These are phyloP conservation scores for Yarrowia osloensis DNA, from an alignment of 805 yeast genomes.

Conservation along the genomic window DNA sequence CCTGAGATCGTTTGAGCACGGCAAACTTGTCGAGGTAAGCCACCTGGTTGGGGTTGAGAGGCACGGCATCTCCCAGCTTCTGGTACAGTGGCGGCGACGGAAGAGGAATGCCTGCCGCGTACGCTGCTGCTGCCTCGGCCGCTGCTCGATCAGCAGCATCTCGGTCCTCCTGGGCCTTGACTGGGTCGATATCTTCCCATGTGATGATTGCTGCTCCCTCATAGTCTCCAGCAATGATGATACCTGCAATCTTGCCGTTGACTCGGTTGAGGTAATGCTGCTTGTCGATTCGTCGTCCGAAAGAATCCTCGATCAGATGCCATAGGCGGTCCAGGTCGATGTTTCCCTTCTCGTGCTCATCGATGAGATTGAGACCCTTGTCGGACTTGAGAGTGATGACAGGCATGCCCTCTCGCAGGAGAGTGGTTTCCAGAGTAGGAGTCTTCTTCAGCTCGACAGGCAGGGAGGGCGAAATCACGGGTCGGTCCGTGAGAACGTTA, in stretches of 20 bases:
- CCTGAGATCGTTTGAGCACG: slow-evolving; percentile 78
- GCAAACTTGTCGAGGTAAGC: slow-evolving; percentile 95
- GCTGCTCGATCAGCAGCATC: slow-evolving; percentile 25
- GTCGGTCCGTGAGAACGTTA: slow-evolving; percentile 87
- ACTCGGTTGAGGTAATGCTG: slow-evolving; percentile 69
- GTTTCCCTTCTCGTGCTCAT: slow-evolving; percentile 44
- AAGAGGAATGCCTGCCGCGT: slow-evolving; percentile 15
- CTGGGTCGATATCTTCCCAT: slow-evolving; percentile 56
- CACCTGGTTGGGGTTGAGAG: slow-evolving; percentile 43
- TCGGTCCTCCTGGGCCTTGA: slow-evolving; percentile 37
- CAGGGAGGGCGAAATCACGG: slow-evolving; percentile 84
- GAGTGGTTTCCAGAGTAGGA: slow-evolving; percentile 71
- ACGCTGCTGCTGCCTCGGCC: slow-evolving; percentile 15
- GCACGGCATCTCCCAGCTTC: slow-evolving; percentile 29
- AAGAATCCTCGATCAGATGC: slow-evolving; percentile 72
- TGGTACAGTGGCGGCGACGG: slow-evolving; percentile 22
- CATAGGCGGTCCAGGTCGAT: slow-evolving; percentile 62
- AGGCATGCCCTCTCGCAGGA: slow-evolving; percentile 73
- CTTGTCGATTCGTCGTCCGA: slow-evolving; percentile 65
- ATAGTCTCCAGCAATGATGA: slow-evolving; percentile 88
- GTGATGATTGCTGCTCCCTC: slow-evolving; percentile 95
- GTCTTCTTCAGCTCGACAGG: slow-evolving; percentile 65
- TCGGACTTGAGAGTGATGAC: slow-evolving; percentile 48
- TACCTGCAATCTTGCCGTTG: slow-evolving; percentile 64
- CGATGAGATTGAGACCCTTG: slow-evolving; percentile 47